Evolutionary conservation across 2,329 filamentous ascomycete genomes (phyloP), one percentile per base, ranked within the genome.

Genomic region (Nannizziopsis barbatae): DNA sequence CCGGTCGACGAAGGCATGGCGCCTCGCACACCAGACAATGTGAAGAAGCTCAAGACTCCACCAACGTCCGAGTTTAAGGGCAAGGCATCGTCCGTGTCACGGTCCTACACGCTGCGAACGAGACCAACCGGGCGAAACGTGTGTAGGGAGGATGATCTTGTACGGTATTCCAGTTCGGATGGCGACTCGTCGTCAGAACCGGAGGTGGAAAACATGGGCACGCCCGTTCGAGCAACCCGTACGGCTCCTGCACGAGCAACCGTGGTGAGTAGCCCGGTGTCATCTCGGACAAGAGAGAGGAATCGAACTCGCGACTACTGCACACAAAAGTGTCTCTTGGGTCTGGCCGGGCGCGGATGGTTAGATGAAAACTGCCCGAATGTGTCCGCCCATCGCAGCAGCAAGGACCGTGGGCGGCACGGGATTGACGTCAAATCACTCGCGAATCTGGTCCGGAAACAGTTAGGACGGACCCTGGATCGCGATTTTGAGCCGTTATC

Each of bases 331-430:
- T 63, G 55, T 43, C 50, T 64, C 15, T 46, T 60, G 5, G 59
- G 61, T 8, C 48, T 63, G 20, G 51, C 57, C 17, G 18, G 42
- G 22, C 40, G 52, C 1, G 53, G 42, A 8, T 1, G 18, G 18
- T 43, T 62, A 12, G 60, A 64, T 49, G 36, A 48, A n/a, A 30
- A 9, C n/a, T 62, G 57, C 47, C 61, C 55, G 37, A 63, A 64
- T 52, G 45, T 54, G 10, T 31, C 53, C 27, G 47, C 57, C 5
- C 57, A 61, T 44, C 46, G 37, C 30, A 49, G 18, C 7, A n/a
- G 40, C 14, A 39, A 33, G 12, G 31, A 32, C 11, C n/a, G 35
- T 42, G 47, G 41, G 15, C 39, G 27, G 12, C 48, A 50, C 30
- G 15, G 42, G 9, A 45, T 50, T 14, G 15, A 22, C 33, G 31